A percentile compares a stretch with the other conserved stretches of the same genome.
Evolutionary conservation across 306 rosid species (phyloP).

Genomic region (Leucaena leucocephala): DNA sequence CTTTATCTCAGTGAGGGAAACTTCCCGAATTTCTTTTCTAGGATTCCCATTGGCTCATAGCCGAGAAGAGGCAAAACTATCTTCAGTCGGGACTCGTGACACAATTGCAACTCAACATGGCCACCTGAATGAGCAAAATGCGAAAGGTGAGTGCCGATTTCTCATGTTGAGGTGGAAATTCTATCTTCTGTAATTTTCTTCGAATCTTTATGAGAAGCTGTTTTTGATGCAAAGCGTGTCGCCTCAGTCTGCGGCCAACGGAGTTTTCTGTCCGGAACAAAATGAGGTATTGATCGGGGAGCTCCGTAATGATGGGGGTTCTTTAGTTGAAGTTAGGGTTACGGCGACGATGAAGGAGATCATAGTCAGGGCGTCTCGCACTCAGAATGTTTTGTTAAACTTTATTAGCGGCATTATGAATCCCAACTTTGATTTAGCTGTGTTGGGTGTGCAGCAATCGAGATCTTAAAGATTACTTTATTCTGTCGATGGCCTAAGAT

Average conservation of each 20-base stretch:
- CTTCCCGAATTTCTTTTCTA: no score
- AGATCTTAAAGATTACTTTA: not conserved
- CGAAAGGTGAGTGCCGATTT: no score
- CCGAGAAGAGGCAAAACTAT: no score
- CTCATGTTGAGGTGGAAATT: no score
- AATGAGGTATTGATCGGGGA: constrained; percentile 60
- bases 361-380: constrained; percentile 52
- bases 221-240: not conserved
- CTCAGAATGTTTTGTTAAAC: constrained; percentile 40
- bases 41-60: no score
- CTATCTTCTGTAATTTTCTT: no score
- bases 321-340: constrained; percentile 57
- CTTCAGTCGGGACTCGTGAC: no score
- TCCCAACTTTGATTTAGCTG: not conserved
- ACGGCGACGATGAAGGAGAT: constrained; percentile 59
- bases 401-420: not conserved
- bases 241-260: constrained; percentile 45
- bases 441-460: not conserved
- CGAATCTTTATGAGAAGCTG: not conserved
- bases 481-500: no score
- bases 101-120: no score
- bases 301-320: constrained; percentile 57
- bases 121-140: no score
- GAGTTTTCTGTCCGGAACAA: constrained; percentile 58
- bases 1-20: no score